Conservation (phyloP, 2,329 filamentous ascomycete species). For the Metarhizium rileyi region DNA sequence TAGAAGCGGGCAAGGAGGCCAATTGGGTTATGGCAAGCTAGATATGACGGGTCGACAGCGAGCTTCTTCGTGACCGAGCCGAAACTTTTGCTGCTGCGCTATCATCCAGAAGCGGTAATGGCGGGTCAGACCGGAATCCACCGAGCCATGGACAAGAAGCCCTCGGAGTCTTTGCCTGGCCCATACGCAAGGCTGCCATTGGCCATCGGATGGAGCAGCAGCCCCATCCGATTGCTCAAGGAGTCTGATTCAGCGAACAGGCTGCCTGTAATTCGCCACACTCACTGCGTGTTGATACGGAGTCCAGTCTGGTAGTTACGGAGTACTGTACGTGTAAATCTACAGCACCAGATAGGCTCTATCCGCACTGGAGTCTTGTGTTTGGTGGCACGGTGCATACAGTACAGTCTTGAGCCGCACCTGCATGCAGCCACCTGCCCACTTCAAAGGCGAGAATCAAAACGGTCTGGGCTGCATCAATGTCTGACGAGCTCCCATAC, state of each 20-base stretch:
- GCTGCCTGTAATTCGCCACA: background rate
- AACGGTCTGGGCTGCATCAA: no score
- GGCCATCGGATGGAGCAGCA: background rate
- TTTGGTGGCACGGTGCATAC: no score
- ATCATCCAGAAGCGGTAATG: background rate
- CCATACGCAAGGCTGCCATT: background rate
- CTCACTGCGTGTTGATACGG: no score
- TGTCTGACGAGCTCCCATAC: no score
- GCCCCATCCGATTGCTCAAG: background rate
- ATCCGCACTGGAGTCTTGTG: no score
- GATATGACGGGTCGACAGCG: background rate
- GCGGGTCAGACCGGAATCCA: conserved; percentile 8
- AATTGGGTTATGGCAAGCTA: conserved; percentile 2
- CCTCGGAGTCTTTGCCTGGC: background rate
- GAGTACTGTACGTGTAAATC: no score
- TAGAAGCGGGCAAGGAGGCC: background rate
- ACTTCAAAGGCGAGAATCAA: no score
- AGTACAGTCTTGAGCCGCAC: no score
- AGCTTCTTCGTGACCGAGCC: background rate
- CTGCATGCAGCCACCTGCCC: no score
- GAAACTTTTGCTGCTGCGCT: conserved; percentile 10
- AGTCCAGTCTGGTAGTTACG: background rate
- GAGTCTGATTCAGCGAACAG: background rate
- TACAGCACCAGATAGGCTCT: no score
- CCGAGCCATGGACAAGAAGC: background rate